These are phyloP conservation scores for Phialemoniopsis sp. DNA, from an alignment of 2,329 filamentous ascomycete genomes.

Conservation along the genomic window DNA sequence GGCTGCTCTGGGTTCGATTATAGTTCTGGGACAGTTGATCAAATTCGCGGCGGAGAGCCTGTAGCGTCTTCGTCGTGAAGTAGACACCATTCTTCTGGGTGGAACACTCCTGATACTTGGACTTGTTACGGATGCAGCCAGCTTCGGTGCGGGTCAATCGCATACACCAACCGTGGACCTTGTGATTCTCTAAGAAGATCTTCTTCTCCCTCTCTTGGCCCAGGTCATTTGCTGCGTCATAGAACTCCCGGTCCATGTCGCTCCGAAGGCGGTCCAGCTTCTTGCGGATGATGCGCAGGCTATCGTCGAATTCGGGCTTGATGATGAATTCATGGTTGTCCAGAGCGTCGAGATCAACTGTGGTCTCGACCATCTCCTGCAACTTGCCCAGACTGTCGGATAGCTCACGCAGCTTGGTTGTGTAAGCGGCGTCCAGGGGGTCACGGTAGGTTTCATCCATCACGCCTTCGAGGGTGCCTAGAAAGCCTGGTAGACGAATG, in stretches of 20 bases:
- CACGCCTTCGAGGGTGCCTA: conserved; percentile 82
- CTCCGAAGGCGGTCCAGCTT: conserved; percentile 81
- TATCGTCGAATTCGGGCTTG: conserved; percentile 95
- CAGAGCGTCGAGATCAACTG: conserved; percentile 89
- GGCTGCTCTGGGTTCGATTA: conserved; percentile 85
- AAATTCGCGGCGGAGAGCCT: conserved; percentile 79
- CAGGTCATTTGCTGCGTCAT: conserved; percentile 72
- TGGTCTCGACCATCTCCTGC: conserved; percentile 98
- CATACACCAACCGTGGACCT: conserved; percentile 95
- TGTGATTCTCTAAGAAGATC: conserved; percentile 94
- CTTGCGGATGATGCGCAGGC: conserved; percentile 80
- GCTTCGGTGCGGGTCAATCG: conserved; percentile 88
- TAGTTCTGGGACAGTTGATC: conserved; percentile 94
- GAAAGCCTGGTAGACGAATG: conserved; percentile 85
- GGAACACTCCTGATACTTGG: conserved; percentile 86
- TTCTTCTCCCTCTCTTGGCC: conserved; percentile 97
- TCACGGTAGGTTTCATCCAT: conserved; percentile 95
- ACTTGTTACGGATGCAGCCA: conserved; percentile 87
- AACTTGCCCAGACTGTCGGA: conserved; percentile 78
- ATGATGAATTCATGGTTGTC: conserved; percentile 99
- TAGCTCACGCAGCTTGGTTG: conserved; percentile 71
- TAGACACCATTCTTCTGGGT: conserved; percentile 99
- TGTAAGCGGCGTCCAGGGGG: conserved; percentile 83
- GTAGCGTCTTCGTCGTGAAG: conserved; percentile 84
- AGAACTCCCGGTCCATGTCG: conserved; percentile 81